These are phyloP conservation scores for Rosa lucieae DNA, from an alignment of 306 rosid genomes.

Conservation along the genomic window DNA sequence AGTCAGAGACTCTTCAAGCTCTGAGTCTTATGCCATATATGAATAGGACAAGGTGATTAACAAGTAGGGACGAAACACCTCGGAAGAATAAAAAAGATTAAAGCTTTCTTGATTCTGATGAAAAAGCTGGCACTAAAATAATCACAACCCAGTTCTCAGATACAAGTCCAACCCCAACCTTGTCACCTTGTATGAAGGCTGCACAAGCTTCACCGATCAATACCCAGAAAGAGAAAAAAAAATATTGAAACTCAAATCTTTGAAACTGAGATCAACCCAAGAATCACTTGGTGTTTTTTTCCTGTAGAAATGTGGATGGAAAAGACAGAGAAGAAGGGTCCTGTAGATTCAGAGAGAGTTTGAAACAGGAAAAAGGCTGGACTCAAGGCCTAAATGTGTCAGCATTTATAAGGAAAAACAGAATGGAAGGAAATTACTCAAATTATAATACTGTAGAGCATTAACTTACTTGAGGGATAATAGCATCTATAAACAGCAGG, in stretches of 20 bases:
- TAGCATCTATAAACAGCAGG: neutral
- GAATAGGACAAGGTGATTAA: neutral
- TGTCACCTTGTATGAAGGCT: slow-evolving; percentile 3
- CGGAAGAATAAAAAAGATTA: slow-evolving; percentile 24
- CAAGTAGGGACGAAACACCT: slow-evolving; percentile 14
- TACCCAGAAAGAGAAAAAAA: slow-evolving; percentile 3
- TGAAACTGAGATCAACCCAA: neutral
- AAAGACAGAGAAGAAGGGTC: neutral
- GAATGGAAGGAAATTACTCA: neutral
- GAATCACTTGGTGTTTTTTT: neutral
- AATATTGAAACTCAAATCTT: neutral
- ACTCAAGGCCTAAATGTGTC: slow-evolving; percentile 1
- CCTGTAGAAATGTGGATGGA: neutral
- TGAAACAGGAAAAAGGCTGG: neutral
- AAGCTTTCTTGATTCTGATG: slow-evolving; percentile 28
- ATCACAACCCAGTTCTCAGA: neutral
- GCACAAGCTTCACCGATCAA: neutral
- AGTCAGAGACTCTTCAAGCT: neutral
- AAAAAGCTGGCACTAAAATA: slow-evolving; percentile 17
- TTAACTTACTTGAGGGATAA: neutral
- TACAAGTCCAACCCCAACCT: slow-evolving; percentile 3
- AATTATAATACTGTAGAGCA: neutral
- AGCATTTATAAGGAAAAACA: neutral
- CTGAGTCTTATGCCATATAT: neutral
- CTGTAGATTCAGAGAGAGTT: neutral